phyloP scores from a whole-genome alignment of 352 stramenopile species.

The Phytophthora niederhauseri region DNA sequence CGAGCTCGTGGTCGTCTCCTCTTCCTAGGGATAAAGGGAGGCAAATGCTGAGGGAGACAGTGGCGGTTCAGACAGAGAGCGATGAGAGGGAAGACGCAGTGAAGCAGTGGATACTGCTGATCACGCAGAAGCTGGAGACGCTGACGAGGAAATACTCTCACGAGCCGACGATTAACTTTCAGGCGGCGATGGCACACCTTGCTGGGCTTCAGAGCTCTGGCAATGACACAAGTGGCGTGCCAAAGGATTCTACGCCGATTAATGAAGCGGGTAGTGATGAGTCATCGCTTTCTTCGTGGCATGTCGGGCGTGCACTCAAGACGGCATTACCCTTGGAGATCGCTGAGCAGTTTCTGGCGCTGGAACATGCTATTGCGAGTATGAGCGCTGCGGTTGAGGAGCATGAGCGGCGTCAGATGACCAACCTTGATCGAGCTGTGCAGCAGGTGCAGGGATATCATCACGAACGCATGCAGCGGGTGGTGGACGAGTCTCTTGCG shows the following conservation, averaged over 20 bases:
- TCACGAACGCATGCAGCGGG: slow-evolving; percentile 55
- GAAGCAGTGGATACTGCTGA: slow-evolving; percentile 51
- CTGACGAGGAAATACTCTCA: slow-evolving; percentile 46
- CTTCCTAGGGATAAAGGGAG: neutral
- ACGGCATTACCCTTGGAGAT: slow-evolving; percentile 33
- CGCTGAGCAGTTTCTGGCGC: slow-evolving; percentile 31
- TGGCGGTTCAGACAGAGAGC: slow-evolving; percentile 34
- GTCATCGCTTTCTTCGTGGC: slow-evolving; percentile 37
- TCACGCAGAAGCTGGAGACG: slow-evolving; percentile 51
- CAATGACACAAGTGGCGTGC: neutral
- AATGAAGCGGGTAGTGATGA: neutral
- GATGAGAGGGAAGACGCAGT: slow-evolving; percentile 36
- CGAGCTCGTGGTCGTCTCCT: slow-evolving; percentile 29
- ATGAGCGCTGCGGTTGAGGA: slow-evolving; percentile 37
- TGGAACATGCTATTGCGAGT: slow-evolving; percentile 48
- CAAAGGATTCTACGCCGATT: neutral
- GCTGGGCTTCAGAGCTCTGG: neutral
- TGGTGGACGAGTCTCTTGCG: slow-evolving; percentile 54
- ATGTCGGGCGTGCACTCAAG: slow-evolving; percentile 40
- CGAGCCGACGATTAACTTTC: slow-evolving; percentile 39
- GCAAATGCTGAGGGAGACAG: neutral
- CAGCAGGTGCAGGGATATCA: slow-evolving; percentile 61
- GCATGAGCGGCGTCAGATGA: slow-evolving; percentile 42
- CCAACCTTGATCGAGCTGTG: slow-evolving; percentile 52
- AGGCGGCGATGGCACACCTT: slow-evolving; percentile 29